Base-by-base conservation (phyloP, 495 filamentous ascomycete species). In the Penicillium angulare region DNA sequence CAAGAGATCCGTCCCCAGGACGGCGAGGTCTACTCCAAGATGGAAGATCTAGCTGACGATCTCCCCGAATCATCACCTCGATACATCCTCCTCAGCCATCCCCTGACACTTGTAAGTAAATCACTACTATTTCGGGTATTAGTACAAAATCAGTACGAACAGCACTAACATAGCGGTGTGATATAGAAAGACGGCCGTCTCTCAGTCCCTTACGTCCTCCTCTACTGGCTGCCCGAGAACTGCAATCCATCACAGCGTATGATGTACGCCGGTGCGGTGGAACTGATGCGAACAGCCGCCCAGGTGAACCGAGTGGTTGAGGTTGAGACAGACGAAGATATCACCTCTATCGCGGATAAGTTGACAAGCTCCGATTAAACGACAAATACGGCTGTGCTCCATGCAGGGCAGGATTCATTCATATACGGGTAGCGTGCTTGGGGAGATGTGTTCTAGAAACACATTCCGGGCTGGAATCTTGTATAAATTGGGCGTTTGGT, bases 211-310 rank as follows among this genome's bases (percentile, higher is more conserved):
- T 98, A 97, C 66, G 90, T 96, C 34, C 81, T 98, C 63, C 73
- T 98, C 31, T 96, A 91, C 74, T 96, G 92, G 69, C 80, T 97
- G 40, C 93, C 93, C 15, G 86, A 82, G 38, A 96, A 92, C 38
- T 91, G 88, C 73, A 95, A 93, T 66, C 79, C 75, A 52, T 86
- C 86, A 53, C 68, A 86, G 63, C 84, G 88, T 43, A 97, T 97
- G 93, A 79, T 90, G 72, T 98, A 98, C 71, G 93, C 93, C 15
- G 85, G 90, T 16, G 92, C 92, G 20, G 95, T 95, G 67, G 92
- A 98, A 73, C 70, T 96, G 69, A 89, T 98, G 83, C 84, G 92
- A 55, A 95, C 86, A 59, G 90, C 88, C 45, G 86, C 88, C 8
- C 90, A 96, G 72, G 89, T 89, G 22, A 86, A 86, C 23, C 82